Evolutionary conservation across 208 protist species (phyloP).

Genomic region (Leptomonas pyrrhocoris): DNA sequence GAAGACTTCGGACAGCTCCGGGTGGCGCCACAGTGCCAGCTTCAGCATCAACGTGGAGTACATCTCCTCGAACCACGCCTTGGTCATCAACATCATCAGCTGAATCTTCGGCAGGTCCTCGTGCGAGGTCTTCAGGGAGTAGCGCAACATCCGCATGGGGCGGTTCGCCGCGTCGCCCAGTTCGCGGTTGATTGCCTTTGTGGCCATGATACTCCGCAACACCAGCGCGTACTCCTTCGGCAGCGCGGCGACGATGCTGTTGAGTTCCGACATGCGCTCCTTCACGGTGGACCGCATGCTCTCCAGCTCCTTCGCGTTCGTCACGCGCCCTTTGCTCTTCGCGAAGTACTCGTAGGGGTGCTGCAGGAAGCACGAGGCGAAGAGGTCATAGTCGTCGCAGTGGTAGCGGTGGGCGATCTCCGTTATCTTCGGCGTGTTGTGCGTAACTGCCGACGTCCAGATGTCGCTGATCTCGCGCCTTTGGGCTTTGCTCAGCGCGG

Average conservation of each 20-base stretch:
- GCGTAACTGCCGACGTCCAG: conserved; percentile 77
- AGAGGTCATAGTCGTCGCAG: conserved; percentile 77
- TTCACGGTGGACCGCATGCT: conserved; percentile 72
- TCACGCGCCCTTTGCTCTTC: conserved; percentile 34
- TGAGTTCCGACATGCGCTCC: conserved; percentile 80
- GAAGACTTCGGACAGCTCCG: conserved; percentile 55
- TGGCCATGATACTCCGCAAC: conserved; percentile 87
- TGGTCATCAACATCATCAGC: conserved; percentile 40
- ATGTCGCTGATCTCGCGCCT: conserved; percentile 70
- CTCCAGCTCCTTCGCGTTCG: conserved; percentile 46
- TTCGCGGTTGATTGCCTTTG: conserved; percentile 86
- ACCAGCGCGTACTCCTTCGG: conserved; percentile 90
- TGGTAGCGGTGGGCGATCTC: conserved; percentile 56
- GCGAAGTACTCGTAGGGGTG: conserved; percentile 80
- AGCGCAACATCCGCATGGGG: conserved; percentile 80
- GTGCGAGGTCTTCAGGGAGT: conserved; percentile 61
- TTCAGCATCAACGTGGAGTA: conserved; percentile 55
- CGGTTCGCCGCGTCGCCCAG: conserved; percentile 74
- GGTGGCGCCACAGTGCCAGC: conserved; percentile 63
- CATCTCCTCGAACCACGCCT: conserved; percentile 63
- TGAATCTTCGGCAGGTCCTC: conserved; percentile 41
- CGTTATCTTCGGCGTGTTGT: conserved; percentile 58
- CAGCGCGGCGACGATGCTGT: conserved; percentile 72
- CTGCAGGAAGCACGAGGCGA: conserved; percentile 87
- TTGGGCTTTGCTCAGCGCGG: conserved; percentile 67